These are phyloP conservation scores for Trichoderma pleuroti DNA, from an alignment of 2,329 filamentous ascomycete species.

Conservation along the genomic window DNA sequence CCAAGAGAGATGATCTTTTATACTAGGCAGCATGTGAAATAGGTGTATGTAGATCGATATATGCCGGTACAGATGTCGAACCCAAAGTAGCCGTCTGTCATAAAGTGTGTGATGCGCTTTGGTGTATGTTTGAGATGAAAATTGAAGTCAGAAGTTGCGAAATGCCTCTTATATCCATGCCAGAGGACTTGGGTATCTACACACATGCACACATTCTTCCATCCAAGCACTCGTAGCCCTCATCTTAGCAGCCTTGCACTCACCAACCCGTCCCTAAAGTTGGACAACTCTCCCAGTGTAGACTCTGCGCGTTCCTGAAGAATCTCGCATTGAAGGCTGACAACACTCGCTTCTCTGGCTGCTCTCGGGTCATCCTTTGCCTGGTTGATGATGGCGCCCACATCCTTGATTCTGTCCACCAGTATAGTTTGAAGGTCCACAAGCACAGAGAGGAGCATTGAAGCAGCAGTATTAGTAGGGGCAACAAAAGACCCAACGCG, in stretches of 20 bases:
- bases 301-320: conserved; percentile 24
- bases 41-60: not conserved
- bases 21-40: not conserved
- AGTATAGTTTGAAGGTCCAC: conserved; percentile 31
- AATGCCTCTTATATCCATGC: not conserved
- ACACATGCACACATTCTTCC: not conserved
- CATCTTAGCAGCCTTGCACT: not conserved
- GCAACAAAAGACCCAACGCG: conserved; percentile 40
- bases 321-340: conserved; percentile 29
- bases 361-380: conserved; percentile 1
- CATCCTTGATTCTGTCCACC: conserved; percentile 19
- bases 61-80: not conserved
- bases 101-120: not conserved
- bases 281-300: conserved; percentile 23
- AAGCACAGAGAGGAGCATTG: conserved; percentile 33
- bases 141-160: not conserved
- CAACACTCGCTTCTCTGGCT: conserved; percentile 24
- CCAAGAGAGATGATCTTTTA: not conserved
- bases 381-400: conserved; percentile 18
- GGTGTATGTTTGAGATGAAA: not conserved
- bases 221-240: not conserved
- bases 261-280: conserved; percentile 3
- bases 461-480: conserved; percentile 31
- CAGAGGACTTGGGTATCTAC: not conserved
- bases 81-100: not conserved